Conservation (phyloP, 495 filamentous ascomycete species). For the Aspergillus sclerotioniger region DNA sequence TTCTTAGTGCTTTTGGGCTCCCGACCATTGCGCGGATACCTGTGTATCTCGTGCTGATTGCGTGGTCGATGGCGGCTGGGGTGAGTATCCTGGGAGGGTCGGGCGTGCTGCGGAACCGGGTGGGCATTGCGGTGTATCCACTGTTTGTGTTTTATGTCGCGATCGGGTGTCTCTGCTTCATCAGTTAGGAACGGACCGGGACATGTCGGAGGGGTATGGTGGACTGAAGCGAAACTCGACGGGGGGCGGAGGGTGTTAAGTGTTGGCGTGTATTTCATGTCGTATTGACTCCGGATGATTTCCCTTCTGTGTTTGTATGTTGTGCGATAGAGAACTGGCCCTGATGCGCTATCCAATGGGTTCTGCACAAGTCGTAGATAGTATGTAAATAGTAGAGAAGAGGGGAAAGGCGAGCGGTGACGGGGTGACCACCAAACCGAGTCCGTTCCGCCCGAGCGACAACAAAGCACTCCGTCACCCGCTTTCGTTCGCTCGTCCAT, state of each 20-base stretch:
- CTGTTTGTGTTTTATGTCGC: constrained; percentile 94
- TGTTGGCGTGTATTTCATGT: not conserved
- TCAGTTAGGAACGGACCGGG: constrained; percentile 58
- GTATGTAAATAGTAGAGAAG: constrained; percentile 3
- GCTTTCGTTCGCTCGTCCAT: constrained; percentile 7
- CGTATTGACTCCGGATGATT: not conserved
- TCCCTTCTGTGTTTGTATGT: not conserved
- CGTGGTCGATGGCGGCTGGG: constrained; percentile 91
- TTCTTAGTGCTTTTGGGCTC: constrained; percentile 79
- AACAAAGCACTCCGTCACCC: constrained; percentile 27
- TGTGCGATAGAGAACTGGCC: not conserved
- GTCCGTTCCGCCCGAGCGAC: constrained; percentile 14
- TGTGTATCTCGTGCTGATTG: constrained; percentile 80
- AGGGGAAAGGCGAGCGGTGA: constrained; percentile 28
- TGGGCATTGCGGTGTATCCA: constrained; percentile 92
- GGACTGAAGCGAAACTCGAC: not conserved
- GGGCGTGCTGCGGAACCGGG: constrained; percentile 89
- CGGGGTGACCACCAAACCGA: constrained; percentile 18
- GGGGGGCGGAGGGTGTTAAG: not conserved
- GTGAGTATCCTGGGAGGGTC: constrained; percentile 95
- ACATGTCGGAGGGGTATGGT: not conserved
- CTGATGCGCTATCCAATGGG: not conserved
- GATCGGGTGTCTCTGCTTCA: constrained; percentile 92
- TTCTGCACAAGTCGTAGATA: not conserved
- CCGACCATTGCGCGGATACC: constrained; percentile 79